Evolutionary conservation across 495 filamentous ascomycete species (phyloP).

Genomic region (Penicillium roqueforti): DNA sequence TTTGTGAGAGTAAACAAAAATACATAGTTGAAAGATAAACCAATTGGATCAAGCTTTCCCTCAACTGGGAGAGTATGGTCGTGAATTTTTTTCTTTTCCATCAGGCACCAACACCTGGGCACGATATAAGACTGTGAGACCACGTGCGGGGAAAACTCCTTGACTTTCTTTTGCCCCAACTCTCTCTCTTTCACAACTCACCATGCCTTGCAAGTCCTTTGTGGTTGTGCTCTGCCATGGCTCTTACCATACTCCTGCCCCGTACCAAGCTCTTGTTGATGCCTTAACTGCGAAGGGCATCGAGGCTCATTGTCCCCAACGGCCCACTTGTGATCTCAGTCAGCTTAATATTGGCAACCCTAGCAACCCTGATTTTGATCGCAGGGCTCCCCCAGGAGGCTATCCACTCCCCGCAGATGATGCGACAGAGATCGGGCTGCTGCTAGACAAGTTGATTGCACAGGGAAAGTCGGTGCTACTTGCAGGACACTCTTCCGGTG

Average conservation of each 20-base stretch:
- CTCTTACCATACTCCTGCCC: constrained; percentile 32
- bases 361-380: constrained; percentile 27
- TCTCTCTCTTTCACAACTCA: not conserved
- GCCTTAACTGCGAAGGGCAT: constrained; percentile 19
- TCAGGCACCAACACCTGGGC: not conserved
- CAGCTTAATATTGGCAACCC: constrained; percentile 31
- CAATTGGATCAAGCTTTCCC: not conserved
- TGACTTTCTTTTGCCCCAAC: not conserved
- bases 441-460: constrained; percentile 20
- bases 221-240: constrained; percentile 33
- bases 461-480: constrained; percentile 27
- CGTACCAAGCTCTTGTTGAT: constrained; percentile 29
- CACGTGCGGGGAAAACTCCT: not conserved
- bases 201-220: not conserved
- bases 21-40: not conserved
- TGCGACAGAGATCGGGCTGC: constrained; percentile 14
- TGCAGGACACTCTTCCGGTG: constrained; percentile 31
- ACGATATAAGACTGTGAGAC: not conserved
- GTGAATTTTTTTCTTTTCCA: no score
- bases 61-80: no score
- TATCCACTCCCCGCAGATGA: constrained; percentile 29
- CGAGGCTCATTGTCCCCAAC: constrained; percentile 33
- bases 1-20: not conserved
- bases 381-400: constrained; percentile 21
- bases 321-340: constrained; percentile 29